A percentile compares a stretch with the other conserved stretches of the same genome.
These are phyloP conservation scores for Cymodocea nodosa DNA, from an alignment of 116 monocot species.

Conservation along the genomic window DNA sequence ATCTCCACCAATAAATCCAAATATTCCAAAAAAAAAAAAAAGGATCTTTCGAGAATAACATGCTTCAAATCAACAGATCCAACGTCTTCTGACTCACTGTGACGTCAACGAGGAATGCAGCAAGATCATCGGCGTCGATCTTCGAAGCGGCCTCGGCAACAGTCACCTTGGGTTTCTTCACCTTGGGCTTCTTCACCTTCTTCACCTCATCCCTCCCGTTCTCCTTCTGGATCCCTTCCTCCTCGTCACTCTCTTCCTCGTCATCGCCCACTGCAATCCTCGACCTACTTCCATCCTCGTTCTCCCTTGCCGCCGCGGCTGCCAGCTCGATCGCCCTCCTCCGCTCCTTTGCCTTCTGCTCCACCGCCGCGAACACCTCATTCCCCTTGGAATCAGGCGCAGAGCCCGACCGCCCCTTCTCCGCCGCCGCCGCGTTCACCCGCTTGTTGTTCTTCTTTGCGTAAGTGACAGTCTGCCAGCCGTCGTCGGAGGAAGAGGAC, in stretches of 20 bases:
- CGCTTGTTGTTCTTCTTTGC: constrained; percentile 31
- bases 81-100: constrained; percentile 25
- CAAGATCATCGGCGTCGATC: constrained; percentile 60
- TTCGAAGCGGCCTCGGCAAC: constrained; percentile 79
- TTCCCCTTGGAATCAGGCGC: constrained; percentile 12
- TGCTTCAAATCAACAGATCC: neutral
- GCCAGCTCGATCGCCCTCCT: constrained; percentile 42
- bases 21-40: neutral
- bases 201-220: constrained; percentile 30
- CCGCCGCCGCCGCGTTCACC: constrained; percentile 5
- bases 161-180: constrained; percentile 86
- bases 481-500: constrained; percentile 31
- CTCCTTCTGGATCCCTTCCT: constrained; percentile 11
- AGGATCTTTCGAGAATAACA: neutral
- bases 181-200: constrained; percentile 71
- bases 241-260: constrained; percentile 26
- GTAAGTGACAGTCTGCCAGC: constrained; percentile 93
- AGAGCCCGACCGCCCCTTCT: constrained; percentile 2
- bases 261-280: constrained; percentile 2
- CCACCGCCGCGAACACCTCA: constrained; percentile 62
- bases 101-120: constrained; percentile 55
- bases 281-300: constrained; percentile 7
- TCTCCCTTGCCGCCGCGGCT: constrained; percentile 12
- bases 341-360: constrained; percentile 57
- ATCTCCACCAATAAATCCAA: neutral